Evolutionary conservation across 2,329 filamentous ascomycete genomes (phyloP), one percentile per base, ranked within the genome.

Genomic region (Pseudogymnoascus sp.): DNA sequence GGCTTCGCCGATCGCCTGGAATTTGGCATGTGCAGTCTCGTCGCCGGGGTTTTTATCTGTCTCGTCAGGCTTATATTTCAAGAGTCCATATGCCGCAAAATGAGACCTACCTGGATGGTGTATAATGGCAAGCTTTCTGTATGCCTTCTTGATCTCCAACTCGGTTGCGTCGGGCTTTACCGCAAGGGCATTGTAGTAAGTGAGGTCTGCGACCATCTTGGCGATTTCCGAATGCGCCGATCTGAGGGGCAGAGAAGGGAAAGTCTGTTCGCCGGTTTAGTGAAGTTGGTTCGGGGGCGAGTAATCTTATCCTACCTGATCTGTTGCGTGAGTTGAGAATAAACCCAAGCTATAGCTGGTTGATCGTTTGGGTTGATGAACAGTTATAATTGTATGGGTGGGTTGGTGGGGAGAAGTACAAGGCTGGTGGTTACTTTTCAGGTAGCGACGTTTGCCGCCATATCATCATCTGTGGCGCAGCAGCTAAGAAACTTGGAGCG

Each of bases 21-120:
- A 99, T 76, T 93, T 93, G 73, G 87, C 90, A 78, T 96, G 91
- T 38, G 95, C 95, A 23, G 89, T 91, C 68, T 95, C 93, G 75
- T 99, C 95, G 72, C 93, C 91, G 64, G 93, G 95, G 77, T 99
- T 99, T 82, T 99, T 99, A 80, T 99, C 95, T 91, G 74, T 64
- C 47, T 68, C 69, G 38, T 63, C 57, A 50, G 35, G 44, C 66
- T 42, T 68, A 40, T 68, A 63, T 23, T 44, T 26, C 15, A 63
- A 53, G 50, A 40, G 42, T 31, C 59, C 42, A 64, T 40, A n/a
- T 21, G n/a, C 4, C n/a, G 11, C 17, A 63, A 63, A 63, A n/a
- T 17, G 7, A 8, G 23, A 64, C 64, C 9, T 65, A 72, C 73
- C 73, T 64, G 73, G 73, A 69, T 97, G 93, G 72, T 96, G 91